Evolutionary conservation across 2,329 filamentous ascomycete species (phyloP), one percentile per base, ranked within the genome.

Genomic region (Whalleya microplaca): DNA sequence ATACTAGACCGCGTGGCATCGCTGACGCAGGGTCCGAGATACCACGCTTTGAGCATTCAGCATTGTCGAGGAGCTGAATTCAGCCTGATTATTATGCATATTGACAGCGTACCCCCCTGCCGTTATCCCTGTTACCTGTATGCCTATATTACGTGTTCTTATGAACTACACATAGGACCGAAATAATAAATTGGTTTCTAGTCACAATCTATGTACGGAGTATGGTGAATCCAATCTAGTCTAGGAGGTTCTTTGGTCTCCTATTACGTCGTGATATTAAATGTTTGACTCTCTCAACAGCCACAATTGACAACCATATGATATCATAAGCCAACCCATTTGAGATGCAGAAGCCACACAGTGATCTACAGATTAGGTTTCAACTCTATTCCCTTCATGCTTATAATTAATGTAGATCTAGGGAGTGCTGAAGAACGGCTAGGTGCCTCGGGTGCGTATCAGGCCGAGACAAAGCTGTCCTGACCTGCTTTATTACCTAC

Each of bases 1-100:
- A 27, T 27, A 27, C 23, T 4, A 9, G 23, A 9, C 23, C 9
- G 23, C 23, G 23, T 27, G 4, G 23, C 23, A 27, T 27, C 23
- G 23, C 23, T 27, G 23, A 27, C 9, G 23, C 23, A 27, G 9
- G 23, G 23, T 27, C 23, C 9, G 23, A 27, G 23, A 27, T 27
- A 4, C 23, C 9, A 27, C 23, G 23, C 9, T 27, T 51, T 18
- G 43, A 27, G 55, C 49, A 27, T 27, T 27, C 23, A 27, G 23
- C 23, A 27, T 27, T n/a, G 48, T 14, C 32, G 16, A 47, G 3
- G 44, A 32, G 23, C 12, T 50, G 42, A 44, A 45, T 51, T 56
- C 50, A 56, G 58, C 55, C 58, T 58, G 52, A 58, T 53, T 61
- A n/a, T n/a, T 27, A 27, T 27, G 23, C 23, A 27, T 4, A 4